Conservation (phyloP, 441 rosid genomes). For the Mallotus repandus region DNA sequence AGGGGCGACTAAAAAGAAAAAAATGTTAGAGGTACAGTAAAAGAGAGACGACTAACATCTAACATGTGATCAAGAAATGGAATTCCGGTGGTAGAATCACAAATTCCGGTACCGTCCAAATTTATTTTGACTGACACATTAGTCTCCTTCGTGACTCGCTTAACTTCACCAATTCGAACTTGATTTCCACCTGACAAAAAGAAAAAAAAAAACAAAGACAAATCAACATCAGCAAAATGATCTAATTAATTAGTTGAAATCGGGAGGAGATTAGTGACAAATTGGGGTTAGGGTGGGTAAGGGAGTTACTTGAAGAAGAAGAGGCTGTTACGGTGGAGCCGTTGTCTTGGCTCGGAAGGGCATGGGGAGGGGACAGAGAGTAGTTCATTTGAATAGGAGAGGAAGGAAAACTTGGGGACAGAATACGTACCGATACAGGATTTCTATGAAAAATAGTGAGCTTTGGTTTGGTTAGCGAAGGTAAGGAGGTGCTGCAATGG, state of each 20-base stretch:
- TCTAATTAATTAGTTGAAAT: background rate
- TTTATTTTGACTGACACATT: constrained; percentile 73
- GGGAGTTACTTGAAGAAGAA: background rate
- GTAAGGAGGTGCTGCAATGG: constrained; percentile 5
- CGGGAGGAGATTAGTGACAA: background rate
- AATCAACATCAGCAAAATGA: background rate
- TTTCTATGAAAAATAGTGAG: constrained; percentile 14
- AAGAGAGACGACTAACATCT: constrained; percentile 46
- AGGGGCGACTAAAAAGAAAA: no score
- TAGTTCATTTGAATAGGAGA: constrained; percentile 30
- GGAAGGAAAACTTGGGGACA: constrained; percentile 19
- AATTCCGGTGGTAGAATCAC: constrained; percentile 65
- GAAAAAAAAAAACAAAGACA: background rate
- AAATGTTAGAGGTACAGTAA: no score
- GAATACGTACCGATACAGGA: background rate
- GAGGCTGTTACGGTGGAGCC: constrained; percentile 23
- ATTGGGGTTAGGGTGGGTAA: background rate
- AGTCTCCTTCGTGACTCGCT: constrained; percentile 86
- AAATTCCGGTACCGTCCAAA: constrained; percentile 74
- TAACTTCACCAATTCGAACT: constrained; percentile 70
- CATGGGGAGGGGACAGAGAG: constrained; percentile 16
- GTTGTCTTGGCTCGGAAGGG: constrained; percentile 35
- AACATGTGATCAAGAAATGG: constrained; percentile 94
- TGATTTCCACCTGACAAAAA: constrained; percentile 11
- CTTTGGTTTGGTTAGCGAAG: constrained; percentile 15